Evolutionary conservation across 1,139 yeast genomes (phyloP).

Genomic region (Yamadazyma spencermartinsiae): DNA sequence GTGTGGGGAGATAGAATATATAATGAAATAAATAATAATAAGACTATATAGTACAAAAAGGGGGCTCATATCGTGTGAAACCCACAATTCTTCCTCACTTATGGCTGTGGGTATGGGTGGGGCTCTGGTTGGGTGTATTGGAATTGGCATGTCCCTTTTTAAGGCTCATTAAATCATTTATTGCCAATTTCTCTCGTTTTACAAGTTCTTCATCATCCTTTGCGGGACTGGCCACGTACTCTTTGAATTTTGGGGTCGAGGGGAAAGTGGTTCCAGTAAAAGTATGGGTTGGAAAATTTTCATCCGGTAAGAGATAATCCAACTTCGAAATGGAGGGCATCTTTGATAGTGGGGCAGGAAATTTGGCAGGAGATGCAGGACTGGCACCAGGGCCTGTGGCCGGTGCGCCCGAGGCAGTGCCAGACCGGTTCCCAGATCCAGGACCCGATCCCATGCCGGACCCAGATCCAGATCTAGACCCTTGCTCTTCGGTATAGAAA

Average conservation of each 20-base stretch:
- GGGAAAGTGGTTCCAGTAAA: slow-evolving; percentile 8
- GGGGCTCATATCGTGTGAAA: no score
- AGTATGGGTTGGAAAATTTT: slow-evolving; percentile 23
- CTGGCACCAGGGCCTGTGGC: no score
- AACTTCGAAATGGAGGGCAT: slow-evolving; percentile 30
- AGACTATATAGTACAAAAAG: not conserved
- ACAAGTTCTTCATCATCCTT: slow-evolving; percentile 13
- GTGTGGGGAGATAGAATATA: no score
- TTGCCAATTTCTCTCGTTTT: slow-evolving; percentile 37
- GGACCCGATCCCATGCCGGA: not conserved
- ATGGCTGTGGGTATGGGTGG: not conserved
- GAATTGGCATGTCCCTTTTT: slow-evolving; percentile 16
- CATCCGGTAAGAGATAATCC: slow-evolving; percentile 32
- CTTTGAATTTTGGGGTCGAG: slow-evolving; percentile 8
- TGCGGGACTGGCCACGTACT: slow-evolving; percentile 3
- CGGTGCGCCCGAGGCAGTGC: no score
- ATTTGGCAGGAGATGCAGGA: slow-evolving; percentile 8
- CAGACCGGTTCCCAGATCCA: no score
- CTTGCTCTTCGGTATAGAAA: slow-evolving; percentile 4
- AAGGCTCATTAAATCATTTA: slow-evolving; percentile 36
- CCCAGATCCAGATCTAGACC: not conserved
- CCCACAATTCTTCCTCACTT: not conserved
- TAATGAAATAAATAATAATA: not conserved
- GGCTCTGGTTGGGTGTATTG: slow-evolving; percentile 1
- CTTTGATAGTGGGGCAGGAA: slow-evolving; percentile 17